Evolutionary conservation across 2,329 filamentous ascomycete genomes (phyloP).

Genomic region (Calonectria pseudoreteaudii): DNA sequence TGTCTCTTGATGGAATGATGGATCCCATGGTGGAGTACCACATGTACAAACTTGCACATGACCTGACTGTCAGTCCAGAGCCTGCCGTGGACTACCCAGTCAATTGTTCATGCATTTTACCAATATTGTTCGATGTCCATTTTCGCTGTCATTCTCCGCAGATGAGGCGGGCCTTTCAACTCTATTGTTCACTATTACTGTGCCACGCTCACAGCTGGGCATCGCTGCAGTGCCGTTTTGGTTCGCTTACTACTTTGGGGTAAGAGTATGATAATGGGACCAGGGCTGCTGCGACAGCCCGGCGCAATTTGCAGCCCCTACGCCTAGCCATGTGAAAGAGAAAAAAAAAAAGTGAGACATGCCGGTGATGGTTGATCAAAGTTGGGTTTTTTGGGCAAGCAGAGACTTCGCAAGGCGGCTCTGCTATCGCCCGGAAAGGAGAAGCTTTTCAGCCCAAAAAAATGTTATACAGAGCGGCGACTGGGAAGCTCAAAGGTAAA

Average conservation of each 20-base stretch:
- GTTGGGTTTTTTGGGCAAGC: constrained; percentile 31
- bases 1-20: constrained; percentile 22
- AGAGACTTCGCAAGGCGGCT: constrained; percentile 6
- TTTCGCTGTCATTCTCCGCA: constrained; percentile 3
- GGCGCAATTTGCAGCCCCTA: constrained; percentile 38
- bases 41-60: background rate
- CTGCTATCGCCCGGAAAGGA: constrained; percentile 2
- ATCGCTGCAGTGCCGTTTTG: constrained; percentile 22
- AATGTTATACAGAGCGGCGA: background rate
- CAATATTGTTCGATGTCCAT: background rate
- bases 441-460: background rate
- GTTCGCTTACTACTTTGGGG: constrained; percentile 24
- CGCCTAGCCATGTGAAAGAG: constrained; percentile 29
- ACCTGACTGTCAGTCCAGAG: constrained; percentile 1
- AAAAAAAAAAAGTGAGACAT: constrained; percentile 36
- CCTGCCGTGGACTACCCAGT: background rate
- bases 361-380: constrained; percentile 17
- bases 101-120: background rate
- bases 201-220: background rate
- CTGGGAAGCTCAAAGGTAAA: background rate
- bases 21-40: constrained; percentile 2
- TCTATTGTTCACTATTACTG: background rate
- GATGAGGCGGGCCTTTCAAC: background rate
- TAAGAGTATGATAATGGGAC: constrained; percentile 15
- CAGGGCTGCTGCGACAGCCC: constrained; percentile 24